phyloP scores from a whole-genome alignment of 345 rosid genomes.

The Punica granatum region DNA sequence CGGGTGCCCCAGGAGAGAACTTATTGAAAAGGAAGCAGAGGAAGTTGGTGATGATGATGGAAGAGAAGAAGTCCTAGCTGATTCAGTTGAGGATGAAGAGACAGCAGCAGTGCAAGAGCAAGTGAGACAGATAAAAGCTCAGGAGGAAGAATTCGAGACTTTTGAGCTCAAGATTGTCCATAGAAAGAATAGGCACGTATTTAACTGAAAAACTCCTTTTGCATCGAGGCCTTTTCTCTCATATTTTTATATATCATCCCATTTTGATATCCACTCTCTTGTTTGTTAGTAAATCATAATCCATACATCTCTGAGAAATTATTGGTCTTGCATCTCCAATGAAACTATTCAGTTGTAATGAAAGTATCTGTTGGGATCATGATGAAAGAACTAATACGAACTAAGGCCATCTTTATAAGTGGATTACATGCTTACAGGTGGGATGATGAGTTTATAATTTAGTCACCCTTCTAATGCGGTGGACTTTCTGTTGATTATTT shows the following conservation, averaged over 20 bases:
- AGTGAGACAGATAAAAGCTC: conserved; percentile 90
- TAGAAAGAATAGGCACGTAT: conserved; percentile 83
- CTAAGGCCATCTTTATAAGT: too few species aligned
- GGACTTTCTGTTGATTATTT: background rate
- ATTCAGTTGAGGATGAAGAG: conserved; percentile 87
- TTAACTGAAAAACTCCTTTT: background rate
- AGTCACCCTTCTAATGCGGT: background rate
- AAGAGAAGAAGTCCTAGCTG: conserved; percentile 64
- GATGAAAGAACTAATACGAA: background rate
- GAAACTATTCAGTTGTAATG: background rate
- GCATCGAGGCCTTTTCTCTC: background rate
- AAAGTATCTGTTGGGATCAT: background rate
- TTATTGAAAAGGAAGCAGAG: conserved; percentile 46
- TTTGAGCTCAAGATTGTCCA: conserved; percentile 96
- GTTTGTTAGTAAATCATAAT: background rate
- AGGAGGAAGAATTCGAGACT: conserved; percentile 98
- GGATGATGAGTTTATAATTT: background rate
- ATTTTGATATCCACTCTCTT: background rate
- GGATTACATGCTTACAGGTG: too few species aligned
- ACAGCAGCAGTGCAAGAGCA: conserved; percentile 95
- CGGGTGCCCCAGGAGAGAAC: conserved; percentile 50
- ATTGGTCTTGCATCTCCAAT: background rate
- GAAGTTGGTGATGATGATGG: conserved; percentile 29
- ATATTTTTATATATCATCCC: background rate
- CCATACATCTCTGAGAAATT: conserved; percentile 1